phyloP scores from a whole-genome alignment of 2,329 filamentous ascomycete species.

The Pestalotiopsis sp. region DNA sequence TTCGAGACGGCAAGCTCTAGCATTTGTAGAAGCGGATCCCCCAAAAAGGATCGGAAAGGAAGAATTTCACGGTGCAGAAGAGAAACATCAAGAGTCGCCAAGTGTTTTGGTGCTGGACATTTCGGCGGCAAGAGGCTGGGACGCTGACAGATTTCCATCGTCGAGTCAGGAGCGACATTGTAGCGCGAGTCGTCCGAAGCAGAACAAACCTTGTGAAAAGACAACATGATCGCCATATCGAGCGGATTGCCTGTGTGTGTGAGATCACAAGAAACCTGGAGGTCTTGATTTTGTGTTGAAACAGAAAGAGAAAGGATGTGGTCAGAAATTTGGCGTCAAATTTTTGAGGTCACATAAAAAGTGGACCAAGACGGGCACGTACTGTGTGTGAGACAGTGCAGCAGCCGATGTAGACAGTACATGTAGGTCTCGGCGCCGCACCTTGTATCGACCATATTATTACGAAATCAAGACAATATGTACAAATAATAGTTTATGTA shows the following conservation, averaged over 20 bases:
- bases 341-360: background rate
- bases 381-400: background rate
- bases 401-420: background rate
- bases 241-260: background rate
- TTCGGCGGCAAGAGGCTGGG: background rate
- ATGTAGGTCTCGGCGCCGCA: background rate
- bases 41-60: background rate
- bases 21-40: conserved; percentile 59
- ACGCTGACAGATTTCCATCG: background rate
- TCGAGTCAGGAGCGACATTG: background rate
- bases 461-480: background rate
- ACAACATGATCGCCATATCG: background rate
- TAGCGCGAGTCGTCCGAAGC: background rate
- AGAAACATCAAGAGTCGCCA: background rate
- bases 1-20: conserved; percentile 67
- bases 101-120: background rate
- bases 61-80: background rate
- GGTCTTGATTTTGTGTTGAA: background rate
- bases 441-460: background rate
- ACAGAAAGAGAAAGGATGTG: background rate
- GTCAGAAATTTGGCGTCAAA: background rate
- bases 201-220: background rate
- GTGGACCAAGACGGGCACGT: conserved; percentile 4
- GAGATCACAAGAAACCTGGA: background rate
- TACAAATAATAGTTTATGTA: background rate